Percentiles rank a stretch among this genome's conserved stretches.
These are phyloP conservation scores for Phaeosphaeria sp. DNA, from an alignment of 2,329 filamentous ascomycete genomes.

Conservation along the genomic window DNA sequence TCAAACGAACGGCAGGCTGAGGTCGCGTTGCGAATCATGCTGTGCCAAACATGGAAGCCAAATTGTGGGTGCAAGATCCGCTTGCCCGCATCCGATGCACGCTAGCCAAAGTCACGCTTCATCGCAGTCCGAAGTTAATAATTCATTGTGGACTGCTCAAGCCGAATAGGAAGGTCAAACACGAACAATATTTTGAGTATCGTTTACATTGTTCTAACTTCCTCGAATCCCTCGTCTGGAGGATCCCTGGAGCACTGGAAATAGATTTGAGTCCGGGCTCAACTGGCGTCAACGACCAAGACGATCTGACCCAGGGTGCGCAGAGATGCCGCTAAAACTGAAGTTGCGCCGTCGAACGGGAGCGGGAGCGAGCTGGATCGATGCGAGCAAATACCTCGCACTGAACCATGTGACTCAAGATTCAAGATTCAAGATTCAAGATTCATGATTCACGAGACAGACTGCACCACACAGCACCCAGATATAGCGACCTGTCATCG, in stretches of 20 bases:
- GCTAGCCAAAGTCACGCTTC: constrained; percentile 13
- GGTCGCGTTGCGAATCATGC: constrained; percentile 4
- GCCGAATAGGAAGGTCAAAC: background rate
- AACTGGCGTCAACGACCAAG: constrained; percentile 14
- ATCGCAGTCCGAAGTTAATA: constrained; percentile 4
- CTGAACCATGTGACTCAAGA: constrained; percentile 10
- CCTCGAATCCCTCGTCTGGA: background rate
- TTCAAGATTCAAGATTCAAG: too few relatives aligned
- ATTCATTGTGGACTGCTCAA: constrained; percentile 14
- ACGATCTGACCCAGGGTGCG: constrained; percentile 39
- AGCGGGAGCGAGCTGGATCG: constrained; percentile 38
- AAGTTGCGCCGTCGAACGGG: constrained; percentile 38
- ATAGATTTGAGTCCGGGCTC: background rate
- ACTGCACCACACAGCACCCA: background rate
- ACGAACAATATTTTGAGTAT: background rate
- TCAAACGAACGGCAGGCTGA: constrained; percentile 4
- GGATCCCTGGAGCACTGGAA: background rate
- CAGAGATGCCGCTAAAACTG: constrained; percentile 31
- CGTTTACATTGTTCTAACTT: background rate
- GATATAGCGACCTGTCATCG: background rate
- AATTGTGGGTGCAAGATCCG: constrained; percentile 8
- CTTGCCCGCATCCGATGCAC: constrained; percentile 17
- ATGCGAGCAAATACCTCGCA: constrained; percentile 18
- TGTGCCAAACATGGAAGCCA: background rate
- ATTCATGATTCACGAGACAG: too few relatives aligned